These are phyloP conservation scores for Plasmodium gallinaceum DNA, from an alignment of 169 alveolate species.

Conservation along the genomic window DNA sequence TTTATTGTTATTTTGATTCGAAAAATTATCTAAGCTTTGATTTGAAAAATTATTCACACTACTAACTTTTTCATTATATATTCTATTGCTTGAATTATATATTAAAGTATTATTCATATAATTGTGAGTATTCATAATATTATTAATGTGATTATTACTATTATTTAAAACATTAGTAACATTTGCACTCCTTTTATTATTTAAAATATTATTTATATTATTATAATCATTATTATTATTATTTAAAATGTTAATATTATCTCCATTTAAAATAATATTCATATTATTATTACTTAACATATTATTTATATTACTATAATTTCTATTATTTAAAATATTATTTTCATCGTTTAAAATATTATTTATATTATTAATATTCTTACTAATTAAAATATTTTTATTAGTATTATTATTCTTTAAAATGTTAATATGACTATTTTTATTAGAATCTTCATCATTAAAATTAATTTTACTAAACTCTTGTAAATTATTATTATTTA, in stretches of 20 bases:
- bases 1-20: neutral
- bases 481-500: no score
- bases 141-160: neutral
- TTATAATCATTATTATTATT: neutral
- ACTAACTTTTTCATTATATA: conserved; percentile 17
- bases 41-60: conserved; percentile 4
- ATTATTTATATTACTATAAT: conserved; percentile 2
- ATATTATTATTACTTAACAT: neutral
- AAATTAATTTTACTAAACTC: no score
- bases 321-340: neutral
- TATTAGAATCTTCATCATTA: no score
- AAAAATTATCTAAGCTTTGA: conserved; percentile 1
- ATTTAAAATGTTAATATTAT: neutral
- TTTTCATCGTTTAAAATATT: neutral
- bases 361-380: neutral
- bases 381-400: neutral
- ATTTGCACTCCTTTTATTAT: conserved; percentile 5
- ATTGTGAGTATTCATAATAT: neutral
- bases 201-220: conserved; percentile 6
- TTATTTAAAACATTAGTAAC: neutral
- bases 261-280: neutral
- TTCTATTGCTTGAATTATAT: conserved; percentile 3
- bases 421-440: no score
- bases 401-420: neutral
- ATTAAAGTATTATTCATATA: conserved; percentile 34